Conservation (phyloP, 163 green algal genomes). For the Volvox carteri region DNA sequence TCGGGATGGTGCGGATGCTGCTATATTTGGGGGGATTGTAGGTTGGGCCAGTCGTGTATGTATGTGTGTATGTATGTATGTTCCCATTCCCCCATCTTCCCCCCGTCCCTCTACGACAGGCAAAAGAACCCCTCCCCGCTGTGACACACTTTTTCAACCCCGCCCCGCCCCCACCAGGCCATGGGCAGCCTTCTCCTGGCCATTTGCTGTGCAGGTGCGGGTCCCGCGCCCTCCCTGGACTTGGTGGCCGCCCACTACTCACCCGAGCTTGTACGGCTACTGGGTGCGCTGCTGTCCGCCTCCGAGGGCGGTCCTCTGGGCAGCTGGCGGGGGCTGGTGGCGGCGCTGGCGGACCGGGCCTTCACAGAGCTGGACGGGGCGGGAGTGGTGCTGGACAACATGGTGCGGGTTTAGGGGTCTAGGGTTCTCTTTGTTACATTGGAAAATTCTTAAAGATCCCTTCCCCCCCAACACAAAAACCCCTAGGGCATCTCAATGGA, state of each 20-base stretch:
- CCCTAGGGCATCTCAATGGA: too few species aligned
- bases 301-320: conserved; percentile 74
- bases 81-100: too few species aligned
- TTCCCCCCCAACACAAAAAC: too few species aligned
- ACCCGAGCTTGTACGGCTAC: conserved; percentile 76
- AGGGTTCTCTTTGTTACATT: too few species aligned
- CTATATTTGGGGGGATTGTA: too few species aligned
- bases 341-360: conserved; percentile 76
- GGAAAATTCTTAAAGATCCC: too few species aligned
- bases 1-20: too few species aligned
- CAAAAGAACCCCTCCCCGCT: too few species aligned
- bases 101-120: too few species aligned
- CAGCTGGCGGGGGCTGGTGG: conserved; percentile 82
- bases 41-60: too few species aligned
- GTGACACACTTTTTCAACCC: too few species aligned
- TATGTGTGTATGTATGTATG: too few species aligned
- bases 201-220: conserved; percentile 78
- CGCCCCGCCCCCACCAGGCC: conserved; percentile 56
- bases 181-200: conserved; percentile 88
- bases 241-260: conserved; percentile 67
- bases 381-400: conserved; percentile 63
- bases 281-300: conserved; percentile 81
- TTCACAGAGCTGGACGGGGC: conserved; percentile 80
- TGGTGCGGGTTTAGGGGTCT: conserved; percentile 58
- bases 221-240: conserved; percentile 70